phyloP scores from a whole-genome alignment of 129 eudicot genomes.

The Flaveria ramosissima region DNA sequence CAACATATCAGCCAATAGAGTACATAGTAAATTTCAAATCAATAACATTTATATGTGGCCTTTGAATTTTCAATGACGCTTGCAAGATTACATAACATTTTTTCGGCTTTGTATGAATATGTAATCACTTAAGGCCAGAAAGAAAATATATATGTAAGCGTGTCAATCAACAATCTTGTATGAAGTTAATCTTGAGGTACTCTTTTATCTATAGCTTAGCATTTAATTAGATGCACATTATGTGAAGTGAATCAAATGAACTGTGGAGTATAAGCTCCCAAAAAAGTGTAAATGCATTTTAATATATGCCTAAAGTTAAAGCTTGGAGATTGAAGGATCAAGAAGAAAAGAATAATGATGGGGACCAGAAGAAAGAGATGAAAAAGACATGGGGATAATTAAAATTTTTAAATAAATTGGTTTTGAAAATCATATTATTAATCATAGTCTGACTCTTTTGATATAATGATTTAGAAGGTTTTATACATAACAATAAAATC shows the following conservation, averaged over 20 bases:
- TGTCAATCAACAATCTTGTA: neutral
- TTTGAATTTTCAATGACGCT: neutral
- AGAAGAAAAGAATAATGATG: neutral
- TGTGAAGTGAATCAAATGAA: neutral
- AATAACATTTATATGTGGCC: neutral
- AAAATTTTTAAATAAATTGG: neutral
- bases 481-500: neutral
- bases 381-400: neutral
- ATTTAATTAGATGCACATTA: neutral
- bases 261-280: neutral
- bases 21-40: neutral
- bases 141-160: neutral
- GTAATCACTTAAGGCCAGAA: neutral
- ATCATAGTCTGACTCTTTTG: too few species aligned
- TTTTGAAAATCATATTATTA: too few species aligned
- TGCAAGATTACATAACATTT: neutral
- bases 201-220: neutral
- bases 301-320: neutral
- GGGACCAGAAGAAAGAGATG: neutral
- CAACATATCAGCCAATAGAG: neutral
- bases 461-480: neutral
- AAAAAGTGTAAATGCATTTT: neutral
- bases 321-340: neutral
- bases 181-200: neutral
- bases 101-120: neutral